phyloP scores from a whole-genome alignment of 345 rosid species.

The Aurinia saxatilis region DNA sequence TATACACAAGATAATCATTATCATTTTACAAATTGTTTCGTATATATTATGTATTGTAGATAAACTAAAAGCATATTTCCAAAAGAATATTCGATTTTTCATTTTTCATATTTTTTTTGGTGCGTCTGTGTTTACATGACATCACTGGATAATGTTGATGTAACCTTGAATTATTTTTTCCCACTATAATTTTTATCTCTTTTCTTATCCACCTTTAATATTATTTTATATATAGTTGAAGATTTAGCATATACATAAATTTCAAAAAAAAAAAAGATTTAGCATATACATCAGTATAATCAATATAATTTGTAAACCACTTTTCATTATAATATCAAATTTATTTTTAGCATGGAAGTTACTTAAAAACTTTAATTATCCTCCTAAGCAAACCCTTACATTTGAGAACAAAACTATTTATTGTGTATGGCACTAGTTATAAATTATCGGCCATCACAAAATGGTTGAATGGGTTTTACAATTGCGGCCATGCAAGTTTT shows the following conservation, averaged over 20 bases:
- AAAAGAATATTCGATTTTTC: slow-evolving; percentile 18
- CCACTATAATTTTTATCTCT: slow-evolving; percentile 7
- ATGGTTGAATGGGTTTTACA: slow-evolving; percentile 10
- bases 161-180: slow-evolving; percentile 19
- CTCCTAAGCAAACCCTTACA: too few relatives aligned
- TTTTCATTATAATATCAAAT: not conserved
- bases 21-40: not conserved
- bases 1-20: slow-evolving; percentile 22
- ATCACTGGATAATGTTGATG: slow-evolving; percentile 29
- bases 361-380: too few relatives aligned
- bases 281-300: not conserved
- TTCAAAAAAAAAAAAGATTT: not conserved
- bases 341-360: too few relatives aligned
- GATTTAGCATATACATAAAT: not conserved
- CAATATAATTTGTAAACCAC: not conserved
- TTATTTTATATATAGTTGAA: not conserved
- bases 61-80: slow-evolving; percentile 7
- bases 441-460: not conserved
- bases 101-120: not conserved
- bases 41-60: not conserved
- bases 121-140: slow-evolving; percentile 5
- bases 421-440: too few relatives aligned
- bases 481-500: slow-evolving; percentile 10
- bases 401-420: too few relatives aligned
- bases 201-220: slow-evolving; percentile 12